Evolutionary conservation across 805 yeast species (phyloP).

Genomic region (Metschnikowia henanensis): DNA sequence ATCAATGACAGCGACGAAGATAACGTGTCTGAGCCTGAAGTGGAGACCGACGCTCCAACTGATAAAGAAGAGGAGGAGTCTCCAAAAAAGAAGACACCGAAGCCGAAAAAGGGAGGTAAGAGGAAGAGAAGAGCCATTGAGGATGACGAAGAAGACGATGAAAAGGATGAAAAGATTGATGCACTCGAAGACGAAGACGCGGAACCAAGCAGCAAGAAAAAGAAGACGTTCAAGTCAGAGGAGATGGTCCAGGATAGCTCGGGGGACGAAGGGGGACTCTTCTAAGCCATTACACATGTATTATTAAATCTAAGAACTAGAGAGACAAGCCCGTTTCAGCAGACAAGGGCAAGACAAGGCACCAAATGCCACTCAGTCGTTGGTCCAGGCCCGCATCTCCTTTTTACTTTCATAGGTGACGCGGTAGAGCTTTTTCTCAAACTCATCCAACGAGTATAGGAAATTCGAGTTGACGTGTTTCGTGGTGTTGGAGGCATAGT

Average conservation of each 20-base stretch:
- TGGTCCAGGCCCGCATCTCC: constrained; percentile 39
- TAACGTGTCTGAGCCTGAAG: constrained; percentile 24
- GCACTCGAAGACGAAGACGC: constrained; percentile 21
- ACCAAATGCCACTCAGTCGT: constrained; percentile 11
- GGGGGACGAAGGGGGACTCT: constrained; percentile 35
- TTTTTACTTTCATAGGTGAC: constrained; percentile 49
- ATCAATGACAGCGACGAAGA: constrained; percentile 37
- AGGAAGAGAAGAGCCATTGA: constrained; percentile 31
- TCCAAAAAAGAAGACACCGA: constrained; percentile 6
- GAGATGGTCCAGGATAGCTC: constrained; percentile 48
- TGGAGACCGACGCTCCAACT: constrained; percentile 14
- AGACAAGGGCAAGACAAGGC: too few relatives aligned
- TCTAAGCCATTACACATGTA: constrained; percentile 5
- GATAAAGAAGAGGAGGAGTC: neutral
- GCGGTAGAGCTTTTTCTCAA: constrained; percentile 62
- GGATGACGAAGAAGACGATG: constrained; percentile 28
- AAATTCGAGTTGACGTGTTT: constrained; percentile 53
- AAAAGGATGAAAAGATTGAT: constrained; percentile 8
- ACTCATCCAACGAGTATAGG: constrained; percentile 69
- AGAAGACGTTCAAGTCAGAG: constrained; percentile 28
- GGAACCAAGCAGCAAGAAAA: constrained; percentile 21
- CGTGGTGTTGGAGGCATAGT: constrained; percentile 57
- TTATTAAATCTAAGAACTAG: neutral
- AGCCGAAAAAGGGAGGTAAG: constrained; percentile 22
- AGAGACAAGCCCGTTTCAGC: too few relatives aligned